phyloP scores from a whole-genome alignment of 768 basidiomycete species.

The Cyclocybe cylindracea region DNA sequence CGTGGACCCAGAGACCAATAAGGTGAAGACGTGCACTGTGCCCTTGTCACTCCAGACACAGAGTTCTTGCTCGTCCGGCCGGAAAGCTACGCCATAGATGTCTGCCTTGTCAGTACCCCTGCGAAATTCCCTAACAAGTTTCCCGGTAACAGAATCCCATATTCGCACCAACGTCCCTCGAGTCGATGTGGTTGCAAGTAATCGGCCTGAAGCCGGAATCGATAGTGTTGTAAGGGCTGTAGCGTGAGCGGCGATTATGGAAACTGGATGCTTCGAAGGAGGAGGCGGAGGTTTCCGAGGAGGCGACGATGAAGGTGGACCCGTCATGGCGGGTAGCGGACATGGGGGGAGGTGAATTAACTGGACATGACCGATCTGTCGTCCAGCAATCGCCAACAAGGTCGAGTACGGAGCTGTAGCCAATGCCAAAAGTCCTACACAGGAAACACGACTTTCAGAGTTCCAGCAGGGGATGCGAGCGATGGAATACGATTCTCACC shows the following conservation, averaged over 20 bases:
- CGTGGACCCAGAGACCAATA: conserved; percentile 66
- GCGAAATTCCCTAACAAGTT: conserved; percentile 76
- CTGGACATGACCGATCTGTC: conserved; percentile 87
- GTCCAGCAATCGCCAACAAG: conserved; percentile 81
- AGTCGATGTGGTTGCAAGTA: conserved; percentile 82
- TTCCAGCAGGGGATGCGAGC: conserved; percentile 7
- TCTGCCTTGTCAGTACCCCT: conserved; percentile 89
- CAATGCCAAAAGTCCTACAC: conserved; percentile 71
- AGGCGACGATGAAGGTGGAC: conserved; percentile 54
- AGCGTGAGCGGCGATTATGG: conserved; percentile 84
- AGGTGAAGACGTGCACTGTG: conserved; percentile 86
- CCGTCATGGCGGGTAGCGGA: conserved; percentile 54
- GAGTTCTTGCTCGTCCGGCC: conserved; percentile 82
- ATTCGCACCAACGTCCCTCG: conserved; percentile 85
- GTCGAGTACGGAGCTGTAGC: conserved; percentile 80
- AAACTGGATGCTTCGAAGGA: conserved; percentile 63
- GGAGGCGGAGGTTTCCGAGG: conserved; percentile 58
- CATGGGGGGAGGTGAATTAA: conserved; percentile 85
- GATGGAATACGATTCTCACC: conserved; percentile 44
- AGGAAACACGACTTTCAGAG: conserved; percentile 11
- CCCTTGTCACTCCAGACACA: conserved; percentile 97
- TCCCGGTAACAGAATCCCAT: conserved; percentile 78
- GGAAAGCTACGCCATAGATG: conserved; percentile 88
- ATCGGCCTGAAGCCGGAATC: conserved; percentile 72
- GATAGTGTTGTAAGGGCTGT: conserved; percentile 79